Base-by-base conservation (phyloP, 2,329 filamentous ascomycete genomes). In the Ciborinia camelliae region DNA sequence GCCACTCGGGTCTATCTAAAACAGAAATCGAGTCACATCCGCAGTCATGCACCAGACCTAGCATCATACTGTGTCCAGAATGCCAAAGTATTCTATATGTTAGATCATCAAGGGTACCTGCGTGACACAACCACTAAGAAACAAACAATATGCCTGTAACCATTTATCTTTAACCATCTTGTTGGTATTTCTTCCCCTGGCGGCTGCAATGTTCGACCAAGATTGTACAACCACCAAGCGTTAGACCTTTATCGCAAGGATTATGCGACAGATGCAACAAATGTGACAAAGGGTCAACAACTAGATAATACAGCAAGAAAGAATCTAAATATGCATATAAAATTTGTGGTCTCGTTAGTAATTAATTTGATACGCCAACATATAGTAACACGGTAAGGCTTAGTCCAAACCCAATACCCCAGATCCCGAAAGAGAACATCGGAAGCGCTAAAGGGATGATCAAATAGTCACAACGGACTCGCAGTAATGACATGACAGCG, bases 141-240 rank as follows among this genome's bases (percentile, higher is more conserved):
- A n/a, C 7, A 12, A 47, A 43, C 18, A n/a, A 10, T 37, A 57
- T 58, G 51, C 37, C 55, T 43, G 60, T 26, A 55, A 62, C 35
- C 26, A 41, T 59, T 47, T 30, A 59, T 59, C 55, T 12, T 48
- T 47, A 59, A 47, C 55, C 55, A 59, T 59, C 41, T 20, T 59
- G 41, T 47, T 59, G 41, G 55, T 47, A 47, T 47, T 23, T 10
- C 20, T 14, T 15, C 48, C 50, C 51, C 60, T 62, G 48, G 60
- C 48, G 30, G 48, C 26, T 47, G 60, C 28, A 54, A 9, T 59
- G 55, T 47, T 23, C 7, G n/a, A 59, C 8, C 28, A 23, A 59
- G 41, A 59, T 59, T 26, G 41, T 47, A 47, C 28, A 41, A 47
- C 28, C 35, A 26, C 28, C 30, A 59, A 26, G 28, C 41, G 35